Conservation (phyloP, 257 asterid genomes). For the Rubia yunnanensis region DNA sequence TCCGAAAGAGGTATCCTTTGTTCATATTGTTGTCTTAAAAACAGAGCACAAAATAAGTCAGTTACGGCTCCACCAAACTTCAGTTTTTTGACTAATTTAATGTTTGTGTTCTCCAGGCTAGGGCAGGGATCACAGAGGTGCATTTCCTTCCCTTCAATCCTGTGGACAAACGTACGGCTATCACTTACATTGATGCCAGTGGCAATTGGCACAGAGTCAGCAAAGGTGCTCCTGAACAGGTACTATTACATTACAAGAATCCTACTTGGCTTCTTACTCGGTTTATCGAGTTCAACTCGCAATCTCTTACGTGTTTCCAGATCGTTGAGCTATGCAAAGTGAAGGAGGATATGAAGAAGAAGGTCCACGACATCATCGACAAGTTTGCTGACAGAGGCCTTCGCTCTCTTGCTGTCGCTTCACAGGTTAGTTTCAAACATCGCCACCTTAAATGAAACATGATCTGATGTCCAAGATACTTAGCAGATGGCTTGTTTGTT, state of each 20-base stretch:
- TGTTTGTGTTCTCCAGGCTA: slow-evolving; percentile 37
- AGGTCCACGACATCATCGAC: slow-evolving; percentile 38
- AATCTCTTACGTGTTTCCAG: slow-evolving; percentile 10
- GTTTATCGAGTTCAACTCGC: background rate
- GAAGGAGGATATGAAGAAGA: slow-evolving; percentile 25
- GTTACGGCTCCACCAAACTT: too few species aligned
- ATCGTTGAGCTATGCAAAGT: slow-evolving; percentile 33
- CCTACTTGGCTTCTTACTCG: background rate
- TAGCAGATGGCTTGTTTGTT: background rate
- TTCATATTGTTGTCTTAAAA: too few species aligned
- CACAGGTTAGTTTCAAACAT: slow-evolving; percentile 24
- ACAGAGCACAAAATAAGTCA: too few species aligned
- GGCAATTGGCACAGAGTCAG: slow-evolving; percentile 84
- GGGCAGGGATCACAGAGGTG: slow-evolving; percentile 85
- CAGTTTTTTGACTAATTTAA: too few species aligned
- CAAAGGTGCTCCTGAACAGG: slow-evolving; percentile 99
- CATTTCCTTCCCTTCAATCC: slow-evolving; percentile 93
- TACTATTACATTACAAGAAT: slow-evolving; percentile 6
- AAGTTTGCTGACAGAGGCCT: slow-evolving; percentile 54
- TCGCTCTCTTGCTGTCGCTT: slow-evolving; percentile 47
- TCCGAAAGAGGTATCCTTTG: slow-evolving; percentile 30
- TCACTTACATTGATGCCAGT: slow-evolving; percentile 53
- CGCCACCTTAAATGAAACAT: background rate
- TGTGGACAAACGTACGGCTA: slow-evolving; percentile 85
- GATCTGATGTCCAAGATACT: background rate